Evolutionary conservation across 495 filamentous ascomycete genomes (phyloP), one percentile per base, ranked within the genome.

Genomic region (Neurospora cerealis): DNA sequence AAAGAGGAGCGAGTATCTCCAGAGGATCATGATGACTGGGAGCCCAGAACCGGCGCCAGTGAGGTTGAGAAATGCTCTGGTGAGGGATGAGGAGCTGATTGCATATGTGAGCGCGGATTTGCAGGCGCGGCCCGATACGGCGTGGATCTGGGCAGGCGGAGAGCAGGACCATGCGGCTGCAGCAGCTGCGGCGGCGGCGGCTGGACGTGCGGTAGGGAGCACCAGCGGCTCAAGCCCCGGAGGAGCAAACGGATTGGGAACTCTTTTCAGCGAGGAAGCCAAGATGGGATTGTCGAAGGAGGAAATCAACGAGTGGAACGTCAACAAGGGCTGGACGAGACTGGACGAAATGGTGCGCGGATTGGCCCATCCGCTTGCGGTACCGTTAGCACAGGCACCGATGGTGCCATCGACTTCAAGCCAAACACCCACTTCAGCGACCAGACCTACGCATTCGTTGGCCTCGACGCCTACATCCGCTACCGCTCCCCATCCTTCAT

Each of bases 71-170:
- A 80, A 86, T 3, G 80, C 87, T 19, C 79, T 94, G 4, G 85
- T 93, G n/a, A 82, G 86, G 24, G 96, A 99, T 79, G 96, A 98
- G 75, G 96, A 97, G 80, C 89, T 99, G 80, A 83, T 98, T 41
- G 93, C 90, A 2, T 97, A 97, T 79, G 90, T 92, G 2, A 95
- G 92, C 32, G 93, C 91, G 0, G 96, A 99, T 81, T 88, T 97
- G 81, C 96, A 98, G 80, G 93, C 92, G n/a, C 88, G 87, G 48
- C 84, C 85, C 7, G 93, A 96, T 32, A 91, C 89, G 34, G 89
- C 89, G 37, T 98, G 95, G 95, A 88, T 95, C 19, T 99, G 96
- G 96, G 84, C 89, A 54, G 93, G 93, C 89, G 79, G 86, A 78
- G 73, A 87, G 84, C 39, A 84, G 74, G 85, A 86, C 32, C 70